These are phyloP conservation scores for Alternaria burnsii DNA, from an alignment of 2,329 filamentous ascomycete species.

Conservation along the genomic window DNA sequence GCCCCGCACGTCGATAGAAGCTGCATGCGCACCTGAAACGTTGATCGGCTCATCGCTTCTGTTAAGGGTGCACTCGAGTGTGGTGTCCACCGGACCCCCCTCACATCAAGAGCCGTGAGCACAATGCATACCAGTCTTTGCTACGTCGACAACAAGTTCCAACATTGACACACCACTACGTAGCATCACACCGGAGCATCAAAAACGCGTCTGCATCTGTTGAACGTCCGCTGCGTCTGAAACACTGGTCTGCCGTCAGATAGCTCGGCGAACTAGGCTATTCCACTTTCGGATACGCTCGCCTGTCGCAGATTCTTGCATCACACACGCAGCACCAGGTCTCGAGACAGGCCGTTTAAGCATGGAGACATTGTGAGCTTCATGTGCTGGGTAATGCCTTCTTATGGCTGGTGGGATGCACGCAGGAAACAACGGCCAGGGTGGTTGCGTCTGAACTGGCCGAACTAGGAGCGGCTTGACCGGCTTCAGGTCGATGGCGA, in stretches of 20 bases:
- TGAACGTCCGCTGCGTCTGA: conserved; percentile 15
- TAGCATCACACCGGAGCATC: conserved; percentile 12
- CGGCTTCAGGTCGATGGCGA: not conserved
- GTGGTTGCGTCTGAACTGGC: conserved; percentile 15
- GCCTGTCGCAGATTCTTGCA: conserved; percentile 23
- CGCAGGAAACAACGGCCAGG: not conserved
- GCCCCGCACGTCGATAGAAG: not conserved
- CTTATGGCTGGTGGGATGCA: conserved; percentile 6
- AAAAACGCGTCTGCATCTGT: conserved; percentile 14
- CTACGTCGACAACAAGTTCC: conserved; percentile 1
- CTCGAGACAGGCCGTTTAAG: conserved; percentile 26
- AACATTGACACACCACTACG: not conserved
- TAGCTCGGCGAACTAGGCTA: conserved; percentile 16
- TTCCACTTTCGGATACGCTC: conserved; percentile 15
- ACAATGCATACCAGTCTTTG: conserved; percentile 6
- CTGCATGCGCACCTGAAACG: conserved; percentile 1
- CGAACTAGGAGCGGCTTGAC: not conserved
- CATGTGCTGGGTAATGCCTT: conserved; percentile 11
- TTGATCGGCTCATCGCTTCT: conserved; percentile 1
- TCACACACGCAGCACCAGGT: conserved; percentile 17
- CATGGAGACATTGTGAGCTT: conserved; percentile 26
- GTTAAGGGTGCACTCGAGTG: not conserved
- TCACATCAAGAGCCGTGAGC: not conserved
- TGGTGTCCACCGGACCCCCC: not conserved
- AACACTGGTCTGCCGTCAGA: conserved; percentile 22